Evolutionary conservation across 2,329 filamentous ascomycete genomes (phyloP).

Genomic region (Alternaria sp.): DNA sequence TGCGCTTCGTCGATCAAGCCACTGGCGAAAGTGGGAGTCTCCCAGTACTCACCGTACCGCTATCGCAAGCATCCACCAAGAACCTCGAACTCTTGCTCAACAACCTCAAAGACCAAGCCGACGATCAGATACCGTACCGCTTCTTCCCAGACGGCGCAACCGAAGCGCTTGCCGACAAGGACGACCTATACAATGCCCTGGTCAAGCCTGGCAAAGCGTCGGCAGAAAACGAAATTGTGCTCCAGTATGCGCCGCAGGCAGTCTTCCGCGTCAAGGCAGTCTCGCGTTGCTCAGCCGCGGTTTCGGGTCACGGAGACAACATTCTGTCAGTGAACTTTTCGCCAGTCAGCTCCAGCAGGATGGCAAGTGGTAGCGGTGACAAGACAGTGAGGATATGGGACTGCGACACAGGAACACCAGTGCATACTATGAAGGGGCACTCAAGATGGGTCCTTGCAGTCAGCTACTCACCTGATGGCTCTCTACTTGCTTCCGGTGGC

Average conservation of each 20-base stretch:
- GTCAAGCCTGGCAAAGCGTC: conserved; percentile 51
- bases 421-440: conserved; percentile 85
- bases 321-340: conserved; percentile 89
- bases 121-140: conserved; percentile 71
- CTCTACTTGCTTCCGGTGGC: conserved; percentile 82
- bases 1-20: conserved; percentile 86
- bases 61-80: conserved; percentile 85
- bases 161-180: conserved; percentile 54
- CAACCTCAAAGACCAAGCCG: conserved; percentile 72
- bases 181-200: conserved; percentile 52
- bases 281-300: conserved; percentile 84
- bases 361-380: conserved; percentile 91
- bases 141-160: conserved; percentile 62
- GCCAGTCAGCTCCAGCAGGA: conserved; percentile 73
- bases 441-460: conserved; percentile 89
- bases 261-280: conserved; percentile 93
- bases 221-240: conserved; percentile 66
- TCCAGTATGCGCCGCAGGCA: conserved; percentile 79
- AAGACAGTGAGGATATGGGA: conserved; percentile 94
- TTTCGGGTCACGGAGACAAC: conserved; percentile 88
- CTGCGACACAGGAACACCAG: conserved; percentile 88
- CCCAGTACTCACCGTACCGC: conserved; percentile 72
- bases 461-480: conserved; percentile 83
- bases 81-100: conserved; percentile 89
- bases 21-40: conserved; percentile 71